These are phyloP conservation scores for Debaryomyces coudertii DNA, from an alignment of 1,139 yeast species.

Conservation along the genomic window DNA sequence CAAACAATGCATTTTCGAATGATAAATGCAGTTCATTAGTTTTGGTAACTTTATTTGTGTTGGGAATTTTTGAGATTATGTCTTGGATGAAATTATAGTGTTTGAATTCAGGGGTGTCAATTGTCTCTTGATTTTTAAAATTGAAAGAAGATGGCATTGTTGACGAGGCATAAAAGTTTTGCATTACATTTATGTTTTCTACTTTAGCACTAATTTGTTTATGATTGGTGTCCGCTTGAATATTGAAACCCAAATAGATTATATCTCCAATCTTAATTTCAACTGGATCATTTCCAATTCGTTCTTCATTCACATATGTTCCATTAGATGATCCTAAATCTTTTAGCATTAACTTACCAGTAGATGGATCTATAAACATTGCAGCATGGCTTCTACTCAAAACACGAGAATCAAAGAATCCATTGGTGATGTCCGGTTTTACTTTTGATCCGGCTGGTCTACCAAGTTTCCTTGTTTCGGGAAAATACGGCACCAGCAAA, in stretches of 20 bases:
- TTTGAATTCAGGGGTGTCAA: conserved; percentile 36
- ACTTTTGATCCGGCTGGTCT: conserved; percentile 79
- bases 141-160: conserved; percentile 2
- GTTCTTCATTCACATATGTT: conserved; percentile 79
- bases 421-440: conserved; percentile 79
- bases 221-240: conserved; percentile 80
- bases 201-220: conserved; percentile 82
- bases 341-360: conserved; percentile 72
- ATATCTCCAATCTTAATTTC: conserved; percentile 76
- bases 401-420: conserved; percentile 92
- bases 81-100: conserved; percentile 50
- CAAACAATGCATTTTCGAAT: conserved; percentile 77
- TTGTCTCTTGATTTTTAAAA: neutral
- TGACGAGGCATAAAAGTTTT: conserved; percentile 27
- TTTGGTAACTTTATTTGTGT: conserved; percentile 8
- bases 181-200: conserved; percentile 64
- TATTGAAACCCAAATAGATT: conserved; percentile 89
- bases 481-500: conserved; percentile 75
- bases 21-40: conserved; percentile 22
- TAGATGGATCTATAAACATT: conserved; percentile 69
- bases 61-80: conserved; percentile 26
- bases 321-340: conserved; percentile 95
- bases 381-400: conserved; percentile 94
- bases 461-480: conserved; percentile 85
- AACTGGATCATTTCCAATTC: conserved; percentile 65